phyloP scores from a whole-genome alignment of 75 land plant genomes.

The Cunninghamia lanceolata region DNA sequence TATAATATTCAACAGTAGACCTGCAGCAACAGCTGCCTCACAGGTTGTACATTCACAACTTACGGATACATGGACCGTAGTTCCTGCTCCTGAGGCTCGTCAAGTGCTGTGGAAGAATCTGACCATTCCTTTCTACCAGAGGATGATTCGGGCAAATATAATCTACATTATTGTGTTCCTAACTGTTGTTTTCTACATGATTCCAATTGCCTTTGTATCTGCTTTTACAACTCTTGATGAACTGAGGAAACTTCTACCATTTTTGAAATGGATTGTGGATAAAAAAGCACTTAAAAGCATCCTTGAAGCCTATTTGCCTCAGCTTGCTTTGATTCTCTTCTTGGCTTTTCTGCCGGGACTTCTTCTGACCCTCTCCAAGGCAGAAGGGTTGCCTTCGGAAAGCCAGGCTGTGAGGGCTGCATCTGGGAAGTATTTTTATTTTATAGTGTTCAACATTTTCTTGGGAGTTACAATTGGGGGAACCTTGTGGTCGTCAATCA shows the following conservation, averaged over 20 bases:
- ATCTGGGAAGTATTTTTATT: conserved; percentile 92
- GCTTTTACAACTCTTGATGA: conserved; percentile 73
- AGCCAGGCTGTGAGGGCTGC: conserved; percentile 72
- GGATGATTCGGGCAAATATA: conserved; percentile 44
- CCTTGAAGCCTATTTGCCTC: conserved; percentile 85
- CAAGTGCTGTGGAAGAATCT: conserved; percentile 73
- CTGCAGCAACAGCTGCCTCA: conserved; percentile 69
- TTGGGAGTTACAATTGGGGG: conserved; percentile 80
- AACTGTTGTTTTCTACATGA: conserved; percentile 84
- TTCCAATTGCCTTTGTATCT: conserved; percentile 75
- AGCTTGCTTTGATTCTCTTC: conserved; percentile 74
- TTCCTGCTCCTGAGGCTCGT: conserved; percentile 85
- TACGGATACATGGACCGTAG: conserved; percentile 68
- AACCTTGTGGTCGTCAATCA: conserved; percentile 55
- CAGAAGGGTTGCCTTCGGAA: conserved; percentile 68
- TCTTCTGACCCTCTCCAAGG: conserved; percentile 66
- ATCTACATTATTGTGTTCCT: conserved; percentile 65
- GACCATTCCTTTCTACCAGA: conserved; percentile 31
- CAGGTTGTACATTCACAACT: conserved; percentile 67
- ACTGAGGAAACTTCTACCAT: conserved; percentile 59
- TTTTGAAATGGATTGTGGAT: conserved; percentile 58
- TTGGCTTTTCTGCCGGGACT: conserved; percentile 68
- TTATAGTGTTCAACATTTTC: conserved; percentile 79
- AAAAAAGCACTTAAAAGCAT: conserved; percentile 46
- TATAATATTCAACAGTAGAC: conserved; percentile 66